These are phyloP conservation scores for Ogataea sp. DNA, from an alignment of 805 yeast genomes.

Conservation along the genomic window DNA sequence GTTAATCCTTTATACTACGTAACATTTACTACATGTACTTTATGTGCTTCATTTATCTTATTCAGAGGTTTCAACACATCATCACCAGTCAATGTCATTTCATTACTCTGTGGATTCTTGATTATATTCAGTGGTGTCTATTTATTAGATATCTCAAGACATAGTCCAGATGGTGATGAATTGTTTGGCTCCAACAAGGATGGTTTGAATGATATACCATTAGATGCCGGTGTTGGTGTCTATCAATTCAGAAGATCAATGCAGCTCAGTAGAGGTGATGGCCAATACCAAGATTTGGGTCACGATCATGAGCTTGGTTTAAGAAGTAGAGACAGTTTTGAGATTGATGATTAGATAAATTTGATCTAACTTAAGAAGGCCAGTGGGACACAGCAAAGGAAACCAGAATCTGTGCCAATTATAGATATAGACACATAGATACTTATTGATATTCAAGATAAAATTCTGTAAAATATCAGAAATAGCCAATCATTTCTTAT, in stretches of 20 bases:
- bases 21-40: slow-evolving; percentile 82
- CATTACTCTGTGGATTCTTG: slow-evolving; percentile 76
- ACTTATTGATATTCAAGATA: too few species aligned
- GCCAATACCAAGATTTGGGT: slow-evolving; percentile 16
- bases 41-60: slow-evolving; percentile 76
- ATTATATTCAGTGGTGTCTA: slow-evolving; percentile 86
- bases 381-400: too few species aligned
- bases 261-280: slow-evolving; percentile 43
- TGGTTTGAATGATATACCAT: slow-evolving; percentile 54
- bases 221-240: slow-evolving; percentile 75
- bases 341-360: slow-evolving; percentile 33
- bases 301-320: slow-evolving; percentile 35
- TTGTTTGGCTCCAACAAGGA: slow-evolving; percentile 38
- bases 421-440: not conserved
- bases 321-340: slow-evolving; percentile 57
- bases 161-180: slow-evolving; percentile 40
- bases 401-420: too few species aligned
- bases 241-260: slow-evolving; percentile 70
- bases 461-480: too few species aligned
- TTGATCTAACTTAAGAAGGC: too few species aligned
- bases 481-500: too few species aligned
- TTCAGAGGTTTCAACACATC: slow-evolving; percentile 85
- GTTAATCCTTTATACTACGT: slow-evolving; percentile 90
- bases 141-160: slow-evolving; percentile 69
- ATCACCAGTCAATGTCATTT: slow-evolving; percentile 68